A percentile compares a stretch with the other conserved stretches of the same genome.
These are phyloP conservation scores for Cucumis hystrix DNA, from an alignment of 306 rosid species.

Conservation along the genomic window DNA sequence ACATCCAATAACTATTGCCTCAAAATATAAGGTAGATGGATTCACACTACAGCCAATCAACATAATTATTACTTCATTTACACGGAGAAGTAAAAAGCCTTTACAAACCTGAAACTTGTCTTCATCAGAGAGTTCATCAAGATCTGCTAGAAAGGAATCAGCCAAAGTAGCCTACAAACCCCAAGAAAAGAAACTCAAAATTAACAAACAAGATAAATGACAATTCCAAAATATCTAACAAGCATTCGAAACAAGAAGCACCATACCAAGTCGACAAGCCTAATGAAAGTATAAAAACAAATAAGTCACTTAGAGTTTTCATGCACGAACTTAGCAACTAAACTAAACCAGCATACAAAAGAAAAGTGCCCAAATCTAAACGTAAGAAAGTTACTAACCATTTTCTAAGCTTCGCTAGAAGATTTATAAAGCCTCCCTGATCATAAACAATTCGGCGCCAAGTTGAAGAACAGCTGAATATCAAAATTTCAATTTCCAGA, in stretches of 20 bases:
- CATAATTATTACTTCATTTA: background rate
- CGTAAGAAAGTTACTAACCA: background rate
- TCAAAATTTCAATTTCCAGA: background rate
- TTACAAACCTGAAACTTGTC: slow-evolving; percentile 47
- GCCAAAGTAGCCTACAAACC: slow-evolving; percentile 81
- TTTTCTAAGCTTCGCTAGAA: background rate
- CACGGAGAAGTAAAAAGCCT: background rate
- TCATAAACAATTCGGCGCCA: background rate
- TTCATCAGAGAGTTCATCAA: slow-evolving; percentile 90
- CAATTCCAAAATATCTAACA: background rate
- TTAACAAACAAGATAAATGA: background rate
- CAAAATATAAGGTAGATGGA: background rate
- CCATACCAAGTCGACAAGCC: background rate
- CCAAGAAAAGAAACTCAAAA: background rate
- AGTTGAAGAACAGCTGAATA: background rate
- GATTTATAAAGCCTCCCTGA: background rate
- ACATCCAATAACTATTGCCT: background rate
- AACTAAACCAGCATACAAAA: background rate
- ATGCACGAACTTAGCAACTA: background rate
- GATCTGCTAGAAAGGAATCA: slow-evolving; percentile 92
- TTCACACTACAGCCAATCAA: background rate
- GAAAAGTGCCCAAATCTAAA: background rate
- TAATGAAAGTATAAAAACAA: background rate
- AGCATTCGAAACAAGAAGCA: background rate
- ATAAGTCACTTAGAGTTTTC: background rate